Evolutionary conservation across 2,329 filamentous ascomycete genomes (phyloP).

Genomic region (Pyrenophora teres): DNA sequence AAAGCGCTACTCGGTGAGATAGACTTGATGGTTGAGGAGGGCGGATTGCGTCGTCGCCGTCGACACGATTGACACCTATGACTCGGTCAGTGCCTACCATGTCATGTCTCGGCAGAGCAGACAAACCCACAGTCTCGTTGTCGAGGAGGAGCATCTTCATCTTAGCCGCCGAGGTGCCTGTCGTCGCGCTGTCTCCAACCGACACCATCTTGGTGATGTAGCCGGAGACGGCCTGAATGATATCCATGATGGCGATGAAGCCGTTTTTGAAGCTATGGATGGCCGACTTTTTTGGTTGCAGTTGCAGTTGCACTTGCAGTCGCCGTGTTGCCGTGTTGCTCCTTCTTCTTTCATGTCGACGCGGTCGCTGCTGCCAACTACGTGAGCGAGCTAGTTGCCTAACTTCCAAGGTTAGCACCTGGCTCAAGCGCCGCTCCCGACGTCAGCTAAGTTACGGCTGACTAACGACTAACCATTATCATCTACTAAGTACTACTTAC

Average conservation of each 20-base stretch:
- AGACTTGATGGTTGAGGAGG: conserved; percentile 94
- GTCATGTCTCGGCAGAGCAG: conserved; percentile 35
- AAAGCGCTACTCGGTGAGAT: conserved; percentile 75
- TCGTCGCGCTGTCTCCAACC: conserved; percentile 71
- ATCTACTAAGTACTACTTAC: no score
- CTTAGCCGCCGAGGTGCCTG: conserved; percentile 74
- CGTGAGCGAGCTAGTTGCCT: not conserved
- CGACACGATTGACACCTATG: conserved; percentile 82
- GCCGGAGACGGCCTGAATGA: conserved; percentile 87
- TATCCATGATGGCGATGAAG: conserved; percentile 70
- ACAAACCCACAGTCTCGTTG: conserved; percentile 76
- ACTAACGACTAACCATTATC: no score
- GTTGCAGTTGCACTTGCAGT: not conserved
- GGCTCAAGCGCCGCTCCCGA: conserved; percentile 9
- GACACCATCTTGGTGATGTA: conserved; percentile 98
- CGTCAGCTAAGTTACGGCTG: no score
- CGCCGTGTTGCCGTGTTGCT: conserved; percentile 1
- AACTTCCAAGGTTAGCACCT: not conserved
- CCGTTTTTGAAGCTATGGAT: not conserved
- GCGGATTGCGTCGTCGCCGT: conserved; percentile 95
- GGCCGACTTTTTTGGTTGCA: not conserved
- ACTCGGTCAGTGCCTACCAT: conserved; percentile 19
- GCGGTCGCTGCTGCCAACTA: conserved; percentile 1
- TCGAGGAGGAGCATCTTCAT: conserved; percentile 98
- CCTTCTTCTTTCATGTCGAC: conserved; percentile 9